Base-by-base conservation (phyloP, 805 yeast genomes). In the Blastobotrys parvus region DNA sequence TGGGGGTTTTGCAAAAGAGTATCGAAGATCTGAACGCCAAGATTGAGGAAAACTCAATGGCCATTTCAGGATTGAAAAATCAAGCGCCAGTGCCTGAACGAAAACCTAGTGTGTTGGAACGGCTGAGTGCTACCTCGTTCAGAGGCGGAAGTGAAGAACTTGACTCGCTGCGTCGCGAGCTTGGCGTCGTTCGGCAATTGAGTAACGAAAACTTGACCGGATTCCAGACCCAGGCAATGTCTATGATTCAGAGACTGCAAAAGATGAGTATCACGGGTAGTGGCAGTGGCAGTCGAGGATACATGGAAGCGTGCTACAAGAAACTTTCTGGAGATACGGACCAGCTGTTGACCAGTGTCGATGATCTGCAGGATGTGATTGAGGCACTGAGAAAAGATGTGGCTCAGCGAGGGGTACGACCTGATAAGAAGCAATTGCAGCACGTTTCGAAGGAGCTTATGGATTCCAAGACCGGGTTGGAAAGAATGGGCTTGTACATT, bases 351-450 rank as follows among this genome's bases (percentile, higher is more conserved):
- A 79, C 90, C 0, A 75, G 72, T 49, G 90, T 90, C 3, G 98
- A 92, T 59, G 96, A 87, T 51, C 66, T 92, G 16, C 96, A 89
- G 57, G 99, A 92, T 62, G 63, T 84, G 7, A 84, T 92, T 59
- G 99, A 92, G 57, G 85, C 85, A 0, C 66, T 90, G 43, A 70
- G 96, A 43, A 80, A 86, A 52, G 97, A 89, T 63, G 95, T 92
- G 11, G 94, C 95, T 0, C 82, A 80, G 47, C 74, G 97, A 49
- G 95, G 96, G 17, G 88, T 88, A 0, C 74, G 87, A 30, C 88
- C 95, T 13, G 66, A 87, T 0, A 77, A 72, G 41, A 78, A 82
- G 50, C 94, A 89, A 54, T 62, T 92, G 20, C 77, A 72, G 17
- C 64, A 70, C 17, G 82, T 90, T 1, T 57, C 71, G 5, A 76